Percentiles rank a stretch among this genome's conserved stretches.
Conservation (phyloP, 257 asterid species). For the Striga asiatica region DNA sequence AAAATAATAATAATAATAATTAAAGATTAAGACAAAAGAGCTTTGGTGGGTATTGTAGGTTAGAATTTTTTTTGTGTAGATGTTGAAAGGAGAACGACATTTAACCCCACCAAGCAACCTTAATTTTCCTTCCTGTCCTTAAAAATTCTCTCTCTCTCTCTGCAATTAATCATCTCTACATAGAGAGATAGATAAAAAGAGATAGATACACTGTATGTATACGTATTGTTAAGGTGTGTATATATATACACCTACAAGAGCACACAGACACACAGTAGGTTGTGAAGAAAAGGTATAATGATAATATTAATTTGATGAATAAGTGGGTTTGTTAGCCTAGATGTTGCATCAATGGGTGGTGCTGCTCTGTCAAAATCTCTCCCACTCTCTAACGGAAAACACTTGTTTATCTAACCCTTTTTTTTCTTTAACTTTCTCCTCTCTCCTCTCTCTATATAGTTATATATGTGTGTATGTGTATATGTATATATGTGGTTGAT, state of each 20-base stretch:
- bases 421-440: neutral
- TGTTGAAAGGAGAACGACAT: constrained; percentile 32
- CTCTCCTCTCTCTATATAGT: constrained; percentile 9
- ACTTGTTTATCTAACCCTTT: constrained; percentile 29
- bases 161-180: constrained; percentile 1
- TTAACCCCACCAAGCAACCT: constrained; percentile 45
- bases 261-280: too few species aligned
- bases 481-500: neutral
- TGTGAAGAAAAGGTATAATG: too few species aligned
- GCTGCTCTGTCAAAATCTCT: constrained; percentile 55
- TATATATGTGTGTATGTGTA: neutral
- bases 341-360: constrained; percentile 77
- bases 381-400: constrained; percentile 64
- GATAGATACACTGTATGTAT: neutral
- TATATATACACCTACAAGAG: too few species aligned
- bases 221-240: neutral
- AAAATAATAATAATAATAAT: too few species aligned
- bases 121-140: neutral
- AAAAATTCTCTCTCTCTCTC: constrained; percentile 15
- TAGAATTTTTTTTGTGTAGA: constrained; percentile 21
- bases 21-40: constrained; percentile 14
- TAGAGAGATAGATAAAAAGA: constrained; percentile 2
- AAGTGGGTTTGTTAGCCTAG: constrained; percentile 51
- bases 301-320: neutral
- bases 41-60: constrained; percentile 36